These are phyloP conservation scores for Populus tremula DNA, from an alignment of 345 rosid species.

Conservation along the genomic window DNA sequence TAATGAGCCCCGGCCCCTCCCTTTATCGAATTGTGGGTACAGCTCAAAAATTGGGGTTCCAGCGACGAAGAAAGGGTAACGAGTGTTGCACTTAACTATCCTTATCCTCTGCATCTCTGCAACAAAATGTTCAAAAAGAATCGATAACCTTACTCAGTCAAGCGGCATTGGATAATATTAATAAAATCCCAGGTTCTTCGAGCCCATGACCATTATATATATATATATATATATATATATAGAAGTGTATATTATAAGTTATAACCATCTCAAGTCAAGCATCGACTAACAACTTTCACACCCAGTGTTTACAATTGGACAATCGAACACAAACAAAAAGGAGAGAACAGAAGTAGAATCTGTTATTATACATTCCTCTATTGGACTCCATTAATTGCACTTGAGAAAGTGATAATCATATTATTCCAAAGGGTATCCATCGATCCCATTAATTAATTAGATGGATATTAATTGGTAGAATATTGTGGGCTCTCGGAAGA, in stretches of 20 bases:
- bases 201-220: conserved; percentile 20
- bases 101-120: too few species aligned
- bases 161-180: conserved; percentile 14
- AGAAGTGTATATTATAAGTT: background rate
- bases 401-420: conserved; percentile 21
- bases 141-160: conserved; percentile 2
- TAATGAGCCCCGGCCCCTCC: too few species aligned
- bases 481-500: too few species aligned
- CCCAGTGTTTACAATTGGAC: background rate
- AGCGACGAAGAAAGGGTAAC: too few species aligned
- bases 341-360: background rate
- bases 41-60: too few species aligned
- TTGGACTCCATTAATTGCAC: conserved; percentile 11
- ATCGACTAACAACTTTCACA: conserved; percentile 28
- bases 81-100: too few species aligned
- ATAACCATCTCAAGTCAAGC: conserved; percentile 17
- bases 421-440: conserved; percentile 9
- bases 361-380: too few species aligned
- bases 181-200: conserved; percentile 17
- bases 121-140: background rate
- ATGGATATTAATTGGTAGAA: background rate
- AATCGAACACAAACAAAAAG: background rate
- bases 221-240: too few species aligned
- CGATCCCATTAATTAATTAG: background rate
- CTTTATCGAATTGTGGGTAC: too few species aligned